Base-by-base conservation (phyloP, 306 rosid species). In the Fragaria iinumae region DNA sequence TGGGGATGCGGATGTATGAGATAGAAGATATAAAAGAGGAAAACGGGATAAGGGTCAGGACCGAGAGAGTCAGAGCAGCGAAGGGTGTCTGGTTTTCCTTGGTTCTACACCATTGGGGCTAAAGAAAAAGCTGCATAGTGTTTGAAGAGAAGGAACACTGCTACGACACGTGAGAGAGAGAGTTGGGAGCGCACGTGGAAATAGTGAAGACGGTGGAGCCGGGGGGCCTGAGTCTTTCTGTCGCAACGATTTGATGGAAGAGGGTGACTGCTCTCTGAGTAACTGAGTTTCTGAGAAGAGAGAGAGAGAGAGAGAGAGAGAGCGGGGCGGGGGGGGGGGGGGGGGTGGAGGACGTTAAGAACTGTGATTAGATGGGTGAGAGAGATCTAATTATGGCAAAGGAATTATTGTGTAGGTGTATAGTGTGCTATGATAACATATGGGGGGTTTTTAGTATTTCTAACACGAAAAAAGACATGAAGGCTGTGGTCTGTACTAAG, bases 101-200 rank as follows among this genome's bases (percentile, higher is more conserved):
- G 73, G 79, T 67, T 80, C 66, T 64, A 53, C 60, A 63, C 77
- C 83, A 72, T 82, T 67, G 77, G 86, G 53, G 79, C 73, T 72
- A 79, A 76, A 72, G 71, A 66, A 80, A 84, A 78, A 53, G 82
- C 83, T 84, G 87, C 76, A 80, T 47, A 69, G 63, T 64, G 63
- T 60, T 62, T 21, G 71, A 17, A 59, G 49, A 62, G 70, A 38
- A 36, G 25, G 25, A 47, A 16, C 17, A 20, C 29, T 11, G 74
- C 43, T 8, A 73, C 25, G 85, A 41, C 88, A 86, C 83, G 87
- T 83, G 83, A 74, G 79, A 17, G 32, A 29, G 27, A 34, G 36
- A 66, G 38, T 32, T 32, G 67, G 44, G 53, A 56, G 4, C 23
- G 80, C 87, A 83, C 85, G 89, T 86, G 87, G 71, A 44, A 77